Evolutionary conservation across 164 flowering plant genomes (phyloP).

Genomic region (Protea cynaroides): DNA sequence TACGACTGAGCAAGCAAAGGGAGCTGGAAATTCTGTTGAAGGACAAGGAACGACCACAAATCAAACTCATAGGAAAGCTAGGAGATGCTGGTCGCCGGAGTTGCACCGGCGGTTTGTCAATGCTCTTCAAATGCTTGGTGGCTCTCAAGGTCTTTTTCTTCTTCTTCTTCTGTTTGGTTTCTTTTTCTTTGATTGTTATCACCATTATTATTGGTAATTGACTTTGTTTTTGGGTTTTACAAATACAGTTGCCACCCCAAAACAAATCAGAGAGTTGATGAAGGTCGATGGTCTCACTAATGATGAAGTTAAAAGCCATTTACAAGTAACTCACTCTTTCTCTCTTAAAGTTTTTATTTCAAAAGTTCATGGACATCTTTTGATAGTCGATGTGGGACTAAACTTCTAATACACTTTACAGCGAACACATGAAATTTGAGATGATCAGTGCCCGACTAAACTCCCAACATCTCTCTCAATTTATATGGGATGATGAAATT

Average conservation of each 20-base stretch:
- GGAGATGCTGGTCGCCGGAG: slow-evolving; percentile 99
- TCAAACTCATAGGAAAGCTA: slow-evolving; percentile 78
- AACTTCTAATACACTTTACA: no score
- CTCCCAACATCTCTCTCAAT: no score
- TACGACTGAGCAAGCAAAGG: slow-evolving; percentile 33
- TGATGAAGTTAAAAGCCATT: slow-evolving; percentile 99
- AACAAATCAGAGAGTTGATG: slow-evolving; percentile 97
- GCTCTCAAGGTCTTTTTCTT: slow-evolving; percentile 69
- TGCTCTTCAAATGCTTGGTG: slow-evolving; percentile 97
- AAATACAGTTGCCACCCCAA: slow-evolving; percentile 88
- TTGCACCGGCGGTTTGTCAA: slow-evolving; percentile 89
- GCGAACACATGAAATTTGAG: no score
- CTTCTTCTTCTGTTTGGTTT: background rate
- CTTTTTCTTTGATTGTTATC: background rate
- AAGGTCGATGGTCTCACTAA: slow-evolving; percentile 98
- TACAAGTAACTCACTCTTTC: slow-evolving; percentile 55
- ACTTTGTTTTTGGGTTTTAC: background rate
- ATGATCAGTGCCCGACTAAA: no score
- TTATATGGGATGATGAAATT: no score
- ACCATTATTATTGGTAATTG: background rate
- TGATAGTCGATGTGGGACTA: no score
- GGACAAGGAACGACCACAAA: slow-evolving; percentile 23
- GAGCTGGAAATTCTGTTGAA: slow-evolving; percentile 20
- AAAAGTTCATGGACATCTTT: no score
- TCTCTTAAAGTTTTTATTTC: no score